These are phyloP conservation scores for Macrophomina pseudophaseolina DNA, from an alignment of 2,329 filamentous ascomycete species.

Conservation along the genomic window DNA sequence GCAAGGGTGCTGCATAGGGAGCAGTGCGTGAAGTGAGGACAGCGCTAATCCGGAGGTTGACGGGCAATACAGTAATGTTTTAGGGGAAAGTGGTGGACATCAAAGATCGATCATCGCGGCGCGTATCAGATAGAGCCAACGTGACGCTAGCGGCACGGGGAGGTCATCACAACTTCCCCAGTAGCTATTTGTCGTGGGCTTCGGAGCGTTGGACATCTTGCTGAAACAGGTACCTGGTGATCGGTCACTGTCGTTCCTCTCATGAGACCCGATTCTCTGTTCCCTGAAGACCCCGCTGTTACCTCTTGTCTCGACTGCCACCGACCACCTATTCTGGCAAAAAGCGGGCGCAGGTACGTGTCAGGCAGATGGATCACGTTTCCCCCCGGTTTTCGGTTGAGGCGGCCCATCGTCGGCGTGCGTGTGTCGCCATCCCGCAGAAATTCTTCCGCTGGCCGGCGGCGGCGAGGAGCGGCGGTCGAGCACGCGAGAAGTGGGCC, in stretches of 20 bases:
- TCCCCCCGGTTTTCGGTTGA: constrained; percentile 24
- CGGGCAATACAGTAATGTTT: not conserved
- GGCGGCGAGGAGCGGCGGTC: constrained; percentile 7
- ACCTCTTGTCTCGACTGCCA: not conserved
- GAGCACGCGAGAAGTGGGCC: constrained; percentile 24
- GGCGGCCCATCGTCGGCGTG: constrained; percentile 13
- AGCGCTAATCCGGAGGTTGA: constrained; percentile 13
- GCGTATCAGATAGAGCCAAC: constrained; percentile 15
- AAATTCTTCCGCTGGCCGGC: constrained; percentile 11
- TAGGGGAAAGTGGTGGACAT: constrained; percentile 9
- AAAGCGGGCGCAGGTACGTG: constrained; percentile 16
- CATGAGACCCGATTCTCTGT: not conserved
- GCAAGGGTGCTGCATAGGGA: not conserved
- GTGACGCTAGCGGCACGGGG: not conserved
- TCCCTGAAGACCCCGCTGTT: not conserved
- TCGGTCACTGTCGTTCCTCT: not conserved
- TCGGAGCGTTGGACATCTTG: not conserved
- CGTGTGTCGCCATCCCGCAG: not conserved
- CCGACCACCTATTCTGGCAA: not conserved
- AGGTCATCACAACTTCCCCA: constrained; percentile 8
- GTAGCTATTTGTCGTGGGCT: not conserved
- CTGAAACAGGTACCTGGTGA: constrained; percentile 9
- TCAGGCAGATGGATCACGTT: constrained; percentile 14
- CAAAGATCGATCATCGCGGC: constrained; percentile 18
- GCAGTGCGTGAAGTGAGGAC: constrained; percentile 8